phyloP scores from a whole-genome alignment of 352 stramenopile species.

The Phytophthora crassamura region DNA sequence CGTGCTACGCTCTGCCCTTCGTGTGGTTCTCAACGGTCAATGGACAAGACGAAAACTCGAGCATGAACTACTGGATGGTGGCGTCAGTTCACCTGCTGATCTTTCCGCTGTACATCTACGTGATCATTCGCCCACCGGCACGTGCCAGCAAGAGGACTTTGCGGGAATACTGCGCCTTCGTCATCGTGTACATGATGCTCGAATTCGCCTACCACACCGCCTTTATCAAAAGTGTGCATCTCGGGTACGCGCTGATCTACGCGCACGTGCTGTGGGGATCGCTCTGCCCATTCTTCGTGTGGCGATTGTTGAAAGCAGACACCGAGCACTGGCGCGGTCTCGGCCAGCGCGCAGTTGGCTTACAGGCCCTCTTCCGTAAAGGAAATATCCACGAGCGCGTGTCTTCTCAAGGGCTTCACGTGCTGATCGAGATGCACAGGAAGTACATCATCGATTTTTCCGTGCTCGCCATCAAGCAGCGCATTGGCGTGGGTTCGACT shows the following conservation, averaged over 20 bases:
- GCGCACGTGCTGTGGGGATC: constrained; percentile 39
- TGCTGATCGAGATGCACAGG: constrained; percentile 57
- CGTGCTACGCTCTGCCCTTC: constrained; percentile 50
- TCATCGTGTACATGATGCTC: constrained; percentile 43
- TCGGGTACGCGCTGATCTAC: constrained; percentile 45
- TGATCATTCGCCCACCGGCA: constrained; percentile 44
- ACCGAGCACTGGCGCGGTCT: constrained; percentile 74
- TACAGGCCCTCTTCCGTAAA: constrained; percentile 46
- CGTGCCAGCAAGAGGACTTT: constrained; percentile 52
- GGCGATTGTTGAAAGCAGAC: constrained; percentile 58
- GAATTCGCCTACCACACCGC: constrained; percentile 45
- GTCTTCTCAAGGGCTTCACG: constrained; percentile 52
- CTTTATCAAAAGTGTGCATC: constrained; percentile 32
- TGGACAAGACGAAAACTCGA: constrained; percentile 12
- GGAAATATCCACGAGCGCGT: constrained; percentile 49
- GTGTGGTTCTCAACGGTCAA: constrained; percentile 41
- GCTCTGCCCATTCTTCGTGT: constrained; percentile 46
- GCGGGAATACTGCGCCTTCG: constrained; percentile 55
- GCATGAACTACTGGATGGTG: constrained; percentile 34
- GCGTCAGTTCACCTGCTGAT: constrained; percentile 36
- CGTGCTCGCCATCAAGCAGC: constrained; percentile 44
- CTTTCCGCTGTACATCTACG: constrained; percentile 48
- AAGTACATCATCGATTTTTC: constrained; percentile 56
- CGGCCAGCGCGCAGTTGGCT: constrained; percentile 40
- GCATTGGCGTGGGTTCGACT: constrained; percentile 46